These are phyloP conservation scores for Alliaria petiolata DNA, from an alignment of 345 rosid genomes.

Conservation along the genomic window DNA sequence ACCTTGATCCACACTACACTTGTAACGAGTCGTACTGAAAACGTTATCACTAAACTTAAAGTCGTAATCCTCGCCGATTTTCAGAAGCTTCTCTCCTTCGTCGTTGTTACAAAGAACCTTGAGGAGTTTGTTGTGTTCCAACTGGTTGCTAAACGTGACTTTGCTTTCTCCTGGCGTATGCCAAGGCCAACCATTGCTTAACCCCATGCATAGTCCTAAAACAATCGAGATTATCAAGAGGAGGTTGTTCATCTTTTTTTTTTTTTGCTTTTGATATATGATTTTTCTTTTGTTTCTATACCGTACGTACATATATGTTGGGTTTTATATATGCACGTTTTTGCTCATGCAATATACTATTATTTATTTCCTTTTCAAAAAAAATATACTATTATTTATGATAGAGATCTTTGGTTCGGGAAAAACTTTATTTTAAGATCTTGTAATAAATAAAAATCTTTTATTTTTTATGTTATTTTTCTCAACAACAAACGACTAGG, in stretches of 20 bases:
- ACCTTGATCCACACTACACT: slow-evolving; percentile 21
- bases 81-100: not conserved
- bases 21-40: not conserved
- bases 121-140: slow-evolving; percentile 21
- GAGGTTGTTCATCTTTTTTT: slow-evolving; percentile 8
- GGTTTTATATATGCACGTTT: not conserved
- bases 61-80: slow-evolving; percentile 6
- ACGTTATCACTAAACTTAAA: slow-evolving; percentile 13
- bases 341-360: not conserved
- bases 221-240: not conserved
- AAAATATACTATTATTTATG: not conserved
- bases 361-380: not conserved
- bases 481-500: too few relatives aligned
- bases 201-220: not conserved
- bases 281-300: not conserved
- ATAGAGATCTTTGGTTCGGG: too few relatives aligned
- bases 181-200: slow-evolving; percentile 17
- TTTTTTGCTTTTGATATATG: not conserved
- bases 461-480: too few relatives aligned
- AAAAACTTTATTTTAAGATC: too few relatives aligned
- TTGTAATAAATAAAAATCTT: too few relatives aligned
- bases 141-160: slow-evolving; percentile 13
- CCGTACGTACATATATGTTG: not conserved
- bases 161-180: slow-evolving; percentile 15
- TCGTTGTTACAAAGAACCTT: slow-evolving; percentile 3